phyloP scores from a whole-genome alignment of 495 filamentous ascomycete genomes.

The Xylona heveae region DNA sequence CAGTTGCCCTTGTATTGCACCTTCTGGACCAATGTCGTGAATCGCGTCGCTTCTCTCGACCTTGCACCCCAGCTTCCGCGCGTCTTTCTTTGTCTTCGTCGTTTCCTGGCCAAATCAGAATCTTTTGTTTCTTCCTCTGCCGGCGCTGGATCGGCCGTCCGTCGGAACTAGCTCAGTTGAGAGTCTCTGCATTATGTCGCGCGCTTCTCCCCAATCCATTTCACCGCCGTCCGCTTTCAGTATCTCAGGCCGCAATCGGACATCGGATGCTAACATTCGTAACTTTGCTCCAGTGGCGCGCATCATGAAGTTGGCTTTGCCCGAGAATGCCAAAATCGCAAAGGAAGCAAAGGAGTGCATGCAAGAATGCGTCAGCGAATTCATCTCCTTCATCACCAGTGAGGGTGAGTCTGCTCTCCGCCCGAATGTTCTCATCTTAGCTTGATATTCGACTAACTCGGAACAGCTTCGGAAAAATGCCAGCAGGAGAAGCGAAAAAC shows the following conservation, averaged over 20 bases:
- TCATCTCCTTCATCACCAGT: conserved; percentile 99
- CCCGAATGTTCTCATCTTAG: too few relatives aligned
- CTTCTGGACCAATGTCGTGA: conserved; percentile 17
- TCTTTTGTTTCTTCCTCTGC: conserved; percentile 4
- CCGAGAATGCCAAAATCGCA: conserved; percentile 97
- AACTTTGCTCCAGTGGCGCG: conserved; percentile 87
- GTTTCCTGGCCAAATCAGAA: conserved; percentile 17
- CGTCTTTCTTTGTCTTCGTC: conserved; percentile 19
- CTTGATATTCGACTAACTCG: too few relatives aligned
- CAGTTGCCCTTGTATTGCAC: conserved; percentile 24
- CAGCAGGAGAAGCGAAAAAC: conserved; percentile 99
- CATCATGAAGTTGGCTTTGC: conserved; percentile 94
- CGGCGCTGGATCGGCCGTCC: conserved; percentile 10
- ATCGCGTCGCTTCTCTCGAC: conserved; percentile 23
- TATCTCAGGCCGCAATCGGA: conserved; percentile 8
- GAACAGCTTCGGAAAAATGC: conserved; percentile 88
- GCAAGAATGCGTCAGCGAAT: conserved; percentile 99
- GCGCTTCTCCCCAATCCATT: conserved; percentile 23
- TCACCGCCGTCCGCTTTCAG: conserved; percentile 12
- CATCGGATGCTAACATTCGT: conserved; percentile 69
- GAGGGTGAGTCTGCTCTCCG: conserved; percentile 49
- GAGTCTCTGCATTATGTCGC: conserved; percentile 11
- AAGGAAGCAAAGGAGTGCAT: conserved; percentile 99
- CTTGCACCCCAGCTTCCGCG: conserved; percentile 16
- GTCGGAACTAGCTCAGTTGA: too few relatives aligned